Percentiles rank a stretch among this genome's conserved stretches.
Evolutionary conservation across 768 basidiomycete species (phyloP).

Genomic region (Kwoniella dejecticola): DNA sequence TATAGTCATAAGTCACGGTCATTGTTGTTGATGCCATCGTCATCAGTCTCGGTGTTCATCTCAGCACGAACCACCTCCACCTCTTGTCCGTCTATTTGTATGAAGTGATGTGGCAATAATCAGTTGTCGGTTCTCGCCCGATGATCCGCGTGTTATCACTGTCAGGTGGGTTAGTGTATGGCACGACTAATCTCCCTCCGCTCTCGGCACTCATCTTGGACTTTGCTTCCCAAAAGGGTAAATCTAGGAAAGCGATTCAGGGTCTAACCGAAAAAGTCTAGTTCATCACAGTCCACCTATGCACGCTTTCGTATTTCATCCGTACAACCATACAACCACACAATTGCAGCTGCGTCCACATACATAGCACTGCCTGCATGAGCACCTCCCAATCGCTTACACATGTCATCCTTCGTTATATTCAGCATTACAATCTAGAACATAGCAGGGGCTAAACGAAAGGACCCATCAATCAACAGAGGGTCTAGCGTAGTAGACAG

Average conservation of each 20-base stretch:
- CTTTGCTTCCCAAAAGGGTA: slow-evolving; percentile 4
- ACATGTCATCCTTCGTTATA: background rate
- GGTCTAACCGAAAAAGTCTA: slow-evolving; percentile 3
- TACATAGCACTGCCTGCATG: background rate
- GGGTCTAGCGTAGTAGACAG: too few relatives aligned
- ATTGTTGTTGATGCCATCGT: slow-evolving; percentile 5
- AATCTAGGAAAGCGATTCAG: background rate
- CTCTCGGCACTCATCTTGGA: background rate
- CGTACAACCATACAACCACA: background rate
- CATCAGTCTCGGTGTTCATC: slow-evolving; percentile 1
- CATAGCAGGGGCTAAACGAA: background rate
- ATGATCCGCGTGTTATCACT: too few relatives aligned
- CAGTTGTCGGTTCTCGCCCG: too few relatives aligned
- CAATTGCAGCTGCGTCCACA: background rate
- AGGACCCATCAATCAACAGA: too few relatives aligned
- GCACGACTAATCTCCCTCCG: background rate
- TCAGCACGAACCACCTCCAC: slow-evolving; percentile 9
- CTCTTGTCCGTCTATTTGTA: background rate
- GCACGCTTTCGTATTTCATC: slow-evolving; percentile 1
- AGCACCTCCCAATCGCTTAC: background rate
- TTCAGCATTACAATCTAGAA: background rate
- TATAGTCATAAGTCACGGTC: background rate
- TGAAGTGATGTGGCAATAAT: slow-evolving; percentile 3
- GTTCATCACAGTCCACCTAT: background rate
- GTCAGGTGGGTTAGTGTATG: slow-evolving; percentile 1